A percentile compares a stretch with the other conserved stretches of the same genome.
Conservation (phyloP, 78 protist species). For the Dictyostelium purpureum region DNA sequence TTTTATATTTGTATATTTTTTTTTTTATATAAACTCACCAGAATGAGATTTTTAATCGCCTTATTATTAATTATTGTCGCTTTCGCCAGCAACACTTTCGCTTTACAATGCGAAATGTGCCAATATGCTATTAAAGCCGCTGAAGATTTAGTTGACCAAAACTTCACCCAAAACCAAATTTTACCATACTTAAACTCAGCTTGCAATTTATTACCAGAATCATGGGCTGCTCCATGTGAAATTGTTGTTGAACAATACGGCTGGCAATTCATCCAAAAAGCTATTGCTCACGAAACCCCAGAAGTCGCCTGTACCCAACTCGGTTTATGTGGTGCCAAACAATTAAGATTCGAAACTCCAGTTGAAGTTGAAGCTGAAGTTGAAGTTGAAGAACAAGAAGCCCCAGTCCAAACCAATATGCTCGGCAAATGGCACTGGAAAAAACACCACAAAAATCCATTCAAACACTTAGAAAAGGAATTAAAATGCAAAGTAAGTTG, state of each 20-base stretch:
- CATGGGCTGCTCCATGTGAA: neutral
- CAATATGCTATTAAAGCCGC: neutral
- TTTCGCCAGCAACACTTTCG: neutral
- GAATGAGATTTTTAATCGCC: neutral
- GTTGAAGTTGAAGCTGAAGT: no score
- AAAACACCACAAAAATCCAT: neutral
- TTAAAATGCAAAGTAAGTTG: no score
- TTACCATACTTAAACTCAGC: neutral
- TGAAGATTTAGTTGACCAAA: conserved; percentile 4
- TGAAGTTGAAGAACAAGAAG: neutral
- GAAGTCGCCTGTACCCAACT: conserved; percentile 1
- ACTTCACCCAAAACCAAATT: neutral
- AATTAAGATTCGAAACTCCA: no score
- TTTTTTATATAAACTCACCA: no score
- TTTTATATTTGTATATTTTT: no score
- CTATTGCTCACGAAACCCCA: neutral
- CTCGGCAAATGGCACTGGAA: neutral
- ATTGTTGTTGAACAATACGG: neutral
- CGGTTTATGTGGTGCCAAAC: neutral
- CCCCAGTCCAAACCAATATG: neutral
- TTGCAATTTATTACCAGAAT: neutral
- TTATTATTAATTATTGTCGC: neutral
- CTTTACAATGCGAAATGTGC: neutral
- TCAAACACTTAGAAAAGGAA: no score
- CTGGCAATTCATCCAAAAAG: neutral